Evolutionary conservation across 805 yeast species (phyloP).

Genomic region (Wickerhamomyces kurtzmanii): DNA sequence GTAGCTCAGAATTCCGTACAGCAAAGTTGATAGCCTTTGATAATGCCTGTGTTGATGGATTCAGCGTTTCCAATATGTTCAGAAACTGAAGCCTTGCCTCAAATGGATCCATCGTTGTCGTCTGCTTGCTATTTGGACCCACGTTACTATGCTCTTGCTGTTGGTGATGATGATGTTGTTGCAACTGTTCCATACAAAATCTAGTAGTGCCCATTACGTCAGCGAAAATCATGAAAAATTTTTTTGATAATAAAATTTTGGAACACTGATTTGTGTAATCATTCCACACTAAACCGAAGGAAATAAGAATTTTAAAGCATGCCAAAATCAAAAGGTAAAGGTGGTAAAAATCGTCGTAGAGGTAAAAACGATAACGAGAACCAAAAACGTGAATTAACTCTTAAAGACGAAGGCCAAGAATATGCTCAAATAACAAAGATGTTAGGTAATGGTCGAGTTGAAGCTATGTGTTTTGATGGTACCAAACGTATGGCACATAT

Average conservation of each 20-base stretch:
- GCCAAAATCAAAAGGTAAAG: conserved; percentile 73
- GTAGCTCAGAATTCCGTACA: conserved; percentile 43
- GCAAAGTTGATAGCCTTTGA: conserved; percentile 27
- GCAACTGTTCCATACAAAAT: background rate
- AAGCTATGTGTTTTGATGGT: conserved; percentile 93
- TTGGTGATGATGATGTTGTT: background rate
- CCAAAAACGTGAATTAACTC: conserved; percentile 89
- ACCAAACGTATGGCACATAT: conserved; percentile 92
- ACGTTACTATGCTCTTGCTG: background rate
- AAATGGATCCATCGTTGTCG: conserved; percentile 65
- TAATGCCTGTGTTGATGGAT: conserved; percentile 50
- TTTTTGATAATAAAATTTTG: conserved; percentile 5
- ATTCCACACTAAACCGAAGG: background rate
- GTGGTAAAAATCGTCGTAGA: conserved; percentile 91
- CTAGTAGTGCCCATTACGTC: background rate
- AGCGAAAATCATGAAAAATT: too few relatives aligned
- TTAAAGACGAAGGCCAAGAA: conserved; percentile 95
- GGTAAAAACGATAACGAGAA: conserved; percentile 92
- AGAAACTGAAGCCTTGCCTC: conserved; percentile 74
- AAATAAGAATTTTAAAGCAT: conserved; percentile 23
- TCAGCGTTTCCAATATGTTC: conserved; percentile 52
- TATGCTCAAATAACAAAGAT: conserved; percentile 97
- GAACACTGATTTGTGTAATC: conserved; percentile 2
- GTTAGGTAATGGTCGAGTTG: conserved; percentile 97
- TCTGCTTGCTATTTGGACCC: background rate